Percentiles rank a stretch among this genome's conserved stretches.
These are phyloP conservation scores for Calcarisporium arbuscula DNA, from an alignment of 2,329 filamentous ascomycete genomes.

Conservation along the genomic window DNA sequence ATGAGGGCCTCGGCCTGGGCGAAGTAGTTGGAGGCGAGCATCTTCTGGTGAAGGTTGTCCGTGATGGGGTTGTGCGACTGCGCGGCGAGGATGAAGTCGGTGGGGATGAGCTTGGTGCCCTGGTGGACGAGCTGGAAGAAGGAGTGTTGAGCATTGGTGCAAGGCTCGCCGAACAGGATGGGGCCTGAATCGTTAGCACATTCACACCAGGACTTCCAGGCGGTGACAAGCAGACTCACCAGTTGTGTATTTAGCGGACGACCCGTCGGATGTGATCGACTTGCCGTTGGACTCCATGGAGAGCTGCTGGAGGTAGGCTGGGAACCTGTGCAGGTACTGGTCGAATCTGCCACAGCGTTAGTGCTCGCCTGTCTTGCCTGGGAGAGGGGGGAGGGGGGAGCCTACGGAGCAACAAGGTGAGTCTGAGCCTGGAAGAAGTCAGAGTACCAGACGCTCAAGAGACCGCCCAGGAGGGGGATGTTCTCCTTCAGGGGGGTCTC, in stretches of 20 bases:
- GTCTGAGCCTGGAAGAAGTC: constrained; percentile 99
- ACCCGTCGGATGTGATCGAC: constrained; percentile 82
- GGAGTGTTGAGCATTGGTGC: constrained; percentile 98
- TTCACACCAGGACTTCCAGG: no score
- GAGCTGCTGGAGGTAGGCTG: constrained; percentile 96
- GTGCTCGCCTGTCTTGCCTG: no score
- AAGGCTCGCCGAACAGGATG: constrained; percentile 95
- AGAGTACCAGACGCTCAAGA: constrained; percentile 97
- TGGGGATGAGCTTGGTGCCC: constrained; percentile 96
- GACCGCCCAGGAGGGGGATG: constrained; percentile 85
- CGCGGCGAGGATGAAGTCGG: constrained; percentile 95
- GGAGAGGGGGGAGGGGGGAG: no score
- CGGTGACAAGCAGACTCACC: constrained; percentile 30
- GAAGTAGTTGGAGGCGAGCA: constrained; percentile 89
- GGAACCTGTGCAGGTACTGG: constrained; percentile 98
- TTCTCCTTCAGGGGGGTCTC: constrained; percentile 87
- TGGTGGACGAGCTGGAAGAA: constrained; percentile 99
- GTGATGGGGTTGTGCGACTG: constrained; percentile 95
- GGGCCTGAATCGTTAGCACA: constrained; percentile 43
- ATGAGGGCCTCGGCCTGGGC: constrained; percentile 84
- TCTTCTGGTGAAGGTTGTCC: constrained; percentile 91
- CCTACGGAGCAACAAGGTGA: constrained; percentile 89
- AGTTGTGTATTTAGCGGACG: constrained; percentile 94
- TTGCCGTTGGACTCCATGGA: constrained; percentile 99
- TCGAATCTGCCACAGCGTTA: constrained; percentile 69